A percentile compares a stretch with the other conserved stretches of the same genome.
These are phyloP conservation scores for Aspergillus bertholletiae DNA, from an alignment of 495 filamentous ascomycete species.

Conservation along the genomic window DNA sequence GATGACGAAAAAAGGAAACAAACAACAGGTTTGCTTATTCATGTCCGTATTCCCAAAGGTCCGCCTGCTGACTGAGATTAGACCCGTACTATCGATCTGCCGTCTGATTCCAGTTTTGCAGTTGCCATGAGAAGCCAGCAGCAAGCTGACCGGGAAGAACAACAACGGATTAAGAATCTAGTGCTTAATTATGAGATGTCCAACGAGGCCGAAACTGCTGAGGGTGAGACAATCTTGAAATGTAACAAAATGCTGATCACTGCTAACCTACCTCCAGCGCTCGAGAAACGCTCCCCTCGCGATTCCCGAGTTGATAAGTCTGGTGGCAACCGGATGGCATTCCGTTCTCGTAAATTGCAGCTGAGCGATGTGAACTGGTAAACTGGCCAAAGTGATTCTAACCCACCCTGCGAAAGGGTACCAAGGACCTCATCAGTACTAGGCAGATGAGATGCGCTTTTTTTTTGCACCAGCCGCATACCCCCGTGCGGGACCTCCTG, in stretches of 20 bases:
- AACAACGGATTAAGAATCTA: constrained; percentile 95
- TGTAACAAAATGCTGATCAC: not conserved
- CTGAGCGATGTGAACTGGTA: constrained; percentile 98
- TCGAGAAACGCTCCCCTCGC: constrained; percentile 38
- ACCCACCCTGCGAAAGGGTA: not conserved
- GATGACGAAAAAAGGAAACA: constrained; percentile 93
- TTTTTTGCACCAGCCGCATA: not conserved
- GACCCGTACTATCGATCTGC: constrained; percentile 91
- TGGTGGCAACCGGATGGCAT: constrained; percentile 66
- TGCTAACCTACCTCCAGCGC: constrained; percentile 10
- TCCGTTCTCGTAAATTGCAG: constrained; percentile 86
- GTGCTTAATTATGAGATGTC: constrained; percentile 94
- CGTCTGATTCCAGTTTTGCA: constrained; percentile 91
- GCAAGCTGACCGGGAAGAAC: constrained; percentile 90
- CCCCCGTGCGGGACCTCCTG: not conserved
- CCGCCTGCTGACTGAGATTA: constrained; percentile 27
- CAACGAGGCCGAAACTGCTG: constrained; percentile 70
- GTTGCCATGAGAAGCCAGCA: constrained; percentile 94
- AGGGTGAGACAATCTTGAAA: constrained; percentile 42
- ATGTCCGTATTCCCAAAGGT: not conserved
- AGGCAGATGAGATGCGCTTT: not conserved
- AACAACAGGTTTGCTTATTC: constrained; percentile 70
- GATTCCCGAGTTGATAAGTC: constrained; percentile 58
- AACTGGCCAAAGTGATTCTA: not conserved
- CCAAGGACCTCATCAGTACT: not conserved